Evolutionary conservation across 805 yeast genomes (phyloP).

Genomic region (Ogataea angusta): DNA sequence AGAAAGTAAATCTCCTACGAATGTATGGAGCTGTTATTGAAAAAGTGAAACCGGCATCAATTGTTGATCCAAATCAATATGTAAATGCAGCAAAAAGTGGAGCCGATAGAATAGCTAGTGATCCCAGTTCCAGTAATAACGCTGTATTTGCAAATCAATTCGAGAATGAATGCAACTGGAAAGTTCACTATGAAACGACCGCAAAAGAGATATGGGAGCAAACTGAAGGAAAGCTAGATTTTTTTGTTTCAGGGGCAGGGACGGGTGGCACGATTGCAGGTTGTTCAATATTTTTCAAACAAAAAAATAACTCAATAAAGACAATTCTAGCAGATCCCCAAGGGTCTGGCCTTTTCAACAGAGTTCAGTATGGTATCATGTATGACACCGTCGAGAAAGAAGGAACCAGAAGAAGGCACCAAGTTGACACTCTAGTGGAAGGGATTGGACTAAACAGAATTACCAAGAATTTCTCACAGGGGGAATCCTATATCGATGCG

Average conservation of each 20-base stretch:
- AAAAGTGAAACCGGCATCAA: slow-evolving; percentile 90
- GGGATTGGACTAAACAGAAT: slow-evolving; percentile 90
- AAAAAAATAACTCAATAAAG: slow-evolving; percentile 38
- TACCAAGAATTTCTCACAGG: slow-evolving; percentile 75
- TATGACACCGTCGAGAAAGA: slow-evolving; percentile 84
- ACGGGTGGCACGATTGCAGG: slow-evolving; percentile 98
- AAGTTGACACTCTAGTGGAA: slow-evolving; percentile 91
- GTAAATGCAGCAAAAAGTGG: slow-evolving; percentile 80
- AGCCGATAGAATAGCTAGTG: slow-evolving; percentile 49
- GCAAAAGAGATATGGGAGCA: slow-evolving; percentile 93
- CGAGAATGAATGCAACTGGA: slow-evolving; percentile 91
- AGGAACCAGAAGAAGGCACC: slow-evolving; percentile 92
- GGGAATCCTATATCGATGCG: slow-evolving; percentile 68
- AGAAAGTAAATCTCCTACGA: slow-evolving; percentile 68
- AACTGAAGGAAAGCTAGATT: slow-evolving; percentile 60
- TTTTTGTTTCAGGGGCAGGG: slow-evolving; percentile 88
- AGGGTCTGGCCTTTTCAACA: slow-evolving; percentile 86
- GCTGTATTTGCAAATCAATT: slow-evolving; percentile 95
- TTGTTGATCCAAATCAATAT: slow-evolving; percentile 89
- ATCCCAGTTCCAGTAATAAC: slow-evolving; percentile 33
- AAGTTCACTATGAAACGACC: slow-evolving; percentile 73
- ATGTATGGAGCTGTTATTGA: slow-evolving; percentile 80
- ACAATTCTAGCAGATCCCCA: slow-evolving; percentile 90
- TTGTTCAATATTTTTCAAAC: slow-evolving; percentile 70
- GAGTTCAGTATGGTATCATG: slow-evolving; percentile 90